Percentiles rank a stretch among this genome's conserved stretches.
These are phyloP conservation scores for Anisodus tanguticus DNA, from an alignment of 257 asterid species.

Conservation along the genomic window DNA sequence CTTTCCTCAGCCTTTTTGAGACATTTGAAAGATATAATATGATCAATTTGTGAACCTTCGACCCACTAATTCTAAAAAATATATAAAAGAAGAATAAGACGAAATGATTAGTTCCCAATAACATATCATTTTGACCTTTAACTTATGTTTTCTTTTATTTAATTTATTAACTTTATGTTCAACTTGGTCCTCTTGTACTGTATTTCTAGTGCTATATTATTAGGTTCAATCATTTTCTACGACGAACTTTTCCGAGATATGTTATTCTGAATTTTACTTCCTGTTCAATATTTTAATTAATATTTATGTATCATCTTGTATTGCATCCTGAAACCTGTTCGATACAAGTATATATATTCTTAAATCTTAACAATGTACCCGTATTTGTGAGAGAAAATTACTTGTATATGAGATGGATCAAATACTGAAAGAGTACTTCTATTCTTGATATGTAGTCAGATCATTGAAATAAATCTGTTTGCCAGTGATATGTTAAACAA, in stretches of 20 bases:
- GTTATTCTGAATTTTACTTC: too few species aligned
- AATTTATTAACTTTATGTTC: conserved; percentile 2
- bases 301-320: too few species aligned
- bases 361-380: too few species aligned
- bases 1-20: neutral
- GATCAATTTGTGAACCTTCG: conserved; percentile 2
- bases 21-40: neutral
- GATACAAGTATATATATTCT: too few species aligned
- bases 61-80: conserved; percentile 6
- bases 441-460: too few species aligned
- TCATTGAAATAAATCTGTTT: too few species aligned
- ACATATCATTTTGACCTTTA: neutral
- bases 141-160: neutral
- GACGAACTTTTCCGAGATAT: neutral
- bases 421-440: too few species aligned
- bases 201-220: neutral
- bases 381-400: too few species aligned
- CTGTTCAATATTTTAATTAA: too few species aligned
- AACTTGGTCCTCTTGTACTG: neutral
- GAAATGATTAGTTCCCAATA: neutral
- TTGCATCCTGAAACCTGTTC: too few species aligned
- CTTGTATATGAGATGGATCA: too few species aligned
- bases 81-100: neutral
- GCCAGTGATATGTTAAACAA: too few species aligned
- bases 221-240: neutral